A percentile compares a stretch with the other conserved stretches of the same genome.
phyloP scores from a whole-genome alignment of 192 early-diverging fungal genomes.

The Coemansia sp. region DNA sequence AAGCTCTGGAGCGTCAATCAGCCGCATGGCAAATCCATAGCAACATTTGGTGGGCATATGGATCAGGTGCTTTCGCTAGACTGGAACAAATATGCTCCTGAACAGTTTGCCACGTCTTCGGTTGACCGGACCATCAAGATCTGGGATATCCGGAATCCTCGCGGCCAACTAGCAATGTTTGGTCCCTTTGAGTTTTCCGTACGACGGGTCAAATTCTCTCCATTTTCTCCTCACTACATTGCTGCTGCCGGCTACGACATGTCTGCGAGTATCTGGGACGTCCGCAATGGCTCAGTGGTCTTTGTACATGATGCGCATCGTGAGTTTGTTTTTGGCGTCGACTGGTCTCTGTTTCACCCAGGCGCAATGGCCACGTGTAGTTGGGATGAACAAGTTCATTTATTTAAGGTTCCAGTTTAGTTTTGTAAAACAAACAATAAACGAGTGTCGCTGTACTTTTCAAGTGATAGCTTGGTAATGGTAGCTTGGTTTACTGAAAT shows the following conservation, averaged over 20 bases:
- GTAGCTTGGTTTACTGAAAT: background rate
- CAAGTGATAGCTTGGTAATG: background rate
- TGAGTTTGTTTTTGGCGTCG: constrained; percentile 96
- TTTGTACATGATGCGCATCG: constrained; percentile 82
- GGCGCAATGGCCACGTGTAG: constrained; percentile 89
- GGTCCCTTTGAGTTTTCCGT: constrained; percentile 92
- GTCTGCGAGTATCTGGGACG: constrained; percentile 94
- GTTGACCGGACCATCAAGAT: constrained; percentile 86
- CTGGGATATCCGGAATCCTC: constrained; percentile 84
- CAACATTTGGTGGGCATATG: constrained; percentile 73
- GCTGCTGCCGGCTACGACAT: constrained; percentile 93
- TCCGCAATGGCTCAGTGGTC: constrained; percentile 50
- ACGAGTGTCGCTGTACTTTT: background rate
- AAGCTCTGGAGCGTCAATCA: constrained; percentile 89
- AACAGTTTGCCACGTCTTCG: constrained; percentile 82
- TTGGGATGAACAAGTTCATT: constrained; percentile 90
- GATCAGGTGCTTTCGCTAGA: constrained; percentile 89
- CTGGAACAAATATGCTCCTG: constrained; percentile 94
- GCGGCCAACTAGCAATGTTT: constrained; percentile 70
- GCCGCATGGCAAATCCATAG: constrained; percentile 58
- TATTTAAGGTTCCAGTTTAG: constrained; percentile 51
- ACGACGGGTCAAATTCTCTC: constrained; percentile 87
- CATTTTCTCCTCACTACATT: constrained; percentile 77
- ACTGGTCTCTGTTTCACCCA: constrained; percentile 85
- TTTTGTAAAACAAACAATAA: background rate